Evolutionary conservation across 2,329 filamentous ascomycete species (phyloP).

Genomic region (Aspergillus sojae): DNA sequence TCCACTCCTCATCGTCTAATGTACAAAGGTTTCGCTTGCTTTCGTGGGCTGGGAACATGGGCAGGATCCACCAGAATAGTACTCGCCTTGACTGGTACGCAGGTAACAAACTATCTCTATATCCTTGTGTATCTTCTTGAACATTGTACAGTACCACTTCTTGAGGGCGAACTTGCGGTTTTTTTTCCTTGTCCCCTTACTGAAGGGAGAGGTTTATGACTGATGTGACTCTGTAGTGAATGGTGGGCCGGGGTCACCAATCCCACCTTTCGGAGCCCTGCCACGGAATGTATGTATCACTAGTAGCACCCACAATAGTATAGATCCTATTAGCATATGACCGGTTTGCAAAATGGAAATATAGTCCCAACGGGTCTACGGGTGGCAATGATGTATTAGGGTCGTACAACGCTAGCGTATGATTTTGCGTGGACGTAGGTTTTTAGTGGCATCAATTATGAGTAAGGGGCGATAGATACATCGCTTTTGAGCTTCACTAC

Average conservation of each 20-base stretch:
- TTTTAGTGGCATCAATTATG: neutral
- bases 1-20: neutral
- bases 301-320: too few relatives aligned
- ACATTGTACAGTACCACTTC: neutral
- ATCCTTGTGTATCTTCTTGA: neutral
- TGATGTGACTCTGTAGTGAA: neutral
- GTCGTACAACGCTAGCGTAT: neutral
- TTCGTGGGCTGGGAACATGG: neutral
- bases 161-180: neutral
- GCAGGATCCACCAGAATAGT: neutral
- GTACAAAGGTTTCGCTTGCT: neutral
- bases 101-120: neutral
- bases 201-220: neutral
- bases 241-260: neutral
- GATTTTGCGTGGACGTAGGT: neutral
- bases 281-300: too few relatives aligned
- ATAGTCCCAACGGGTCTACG: too few relatives aligned
- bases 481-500: neutral
- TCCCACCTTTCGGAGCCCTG: too few relatives aligned
- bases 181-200: neutral
- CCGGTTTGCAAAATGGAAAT: too few relatives aligned
- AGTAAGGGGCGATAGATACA: neutral
- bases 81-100: neutral
- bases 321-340: too few relatives aligned
- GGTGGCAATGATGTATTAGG: too few relatives aligned